Percentiles rank a stretch among this genome's conserved stretches.
Conservation (phyloP, 306 rosid genomes). For the Lablab purpureus region DNA sequence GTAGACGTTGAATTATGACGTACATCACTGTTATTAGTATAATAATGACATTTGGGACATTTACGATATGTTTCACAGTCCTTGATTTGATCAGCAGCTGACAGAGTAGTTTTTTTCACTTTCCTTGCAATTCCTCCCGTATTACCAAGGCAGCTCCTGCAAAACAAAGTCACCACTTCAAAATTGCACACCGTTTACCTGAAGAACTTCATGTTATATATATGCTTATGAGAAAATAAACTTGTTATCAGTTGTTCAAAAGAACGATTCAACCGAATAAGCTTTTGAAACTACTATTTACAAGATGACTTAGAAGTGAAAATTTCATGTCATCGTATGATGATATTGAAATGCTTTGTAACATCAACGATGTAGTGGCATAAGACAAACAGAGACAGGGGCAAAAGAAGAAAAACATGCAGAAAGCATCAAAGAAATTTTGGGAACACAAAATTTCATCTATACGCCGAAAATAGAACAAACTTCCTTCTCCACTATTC, state of each 20-base stretch:
- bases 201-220: constrained; percentile 19
- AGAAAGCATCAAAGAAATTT: not conserved
- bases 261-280: not conserved
- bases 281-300: not conserved
- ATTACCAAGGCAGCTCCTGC: constrained; percentile 75
- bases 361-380: not conserved
- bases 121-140: constrained; percentile 70
- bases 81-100: constrained; percentile 58
- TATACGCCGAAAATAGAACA: not conserved
- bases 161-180: constrained; percentile 40
- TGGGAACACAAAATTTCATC: not conserved
- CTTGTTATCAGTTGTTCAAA: not conserved
- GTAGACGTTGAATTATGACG: constrained; percentile 43
- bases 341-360: not conserved
- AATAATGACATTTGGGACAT: constrained; percentile 75
- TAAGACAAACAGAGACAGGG: not conserved
- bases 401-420: not conserved
- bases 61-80: constrained; percentile 70
- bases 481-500: not conserved
- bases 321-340: not conserved
- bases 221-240: not conserved
- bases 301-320: not conserved
- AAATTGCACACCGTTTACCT: not conserved
- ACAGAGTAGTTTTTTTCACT: constrained; percentile 61
- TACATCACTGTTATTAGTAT: constrained; percentile 75